Base-by-base conservation (phyloP, 345 rosid species). In the Murraya koenigii region DNA sequence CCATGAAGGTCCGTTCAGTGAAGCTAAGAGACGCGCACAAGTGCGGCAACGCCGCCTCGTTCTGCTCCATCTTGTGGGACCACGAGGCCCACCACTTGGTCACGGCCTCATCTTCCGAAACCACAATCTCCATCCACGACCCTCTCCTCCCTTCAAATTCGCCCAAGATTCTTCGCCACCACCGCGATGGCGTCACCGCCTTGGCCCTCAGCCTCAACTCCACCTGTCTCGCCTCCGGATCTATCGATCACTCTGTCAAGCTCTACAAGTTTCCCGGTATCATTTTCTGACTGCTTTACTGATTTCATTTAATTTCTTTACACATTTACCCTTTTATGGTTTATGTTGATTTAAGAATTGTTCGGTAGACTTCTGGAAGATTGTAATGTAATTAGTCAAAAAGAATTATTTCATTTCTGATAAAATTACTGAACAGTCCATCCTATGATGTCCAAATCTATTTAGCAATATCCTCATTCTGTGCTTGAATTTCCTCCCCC, bases 251-350 rank as follows among this genome's bases (percentile, higher is more conserved):
- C 83, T 93, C 98, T 54, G 98, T 96, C 68, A 96, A 96, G 89
- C 97, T 96, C 88, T 96, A 91, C 91, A 94, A 87, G 79, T 96
- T 96, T 71, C 98, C 98, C n/a, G 85, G 98, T 93, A 85, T 52
- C 54, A 1, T 54, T 76, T 74, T 49, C 47, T 32, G 25, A 44
- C 49, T 44, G 5, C 49, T 13, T 13, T 3, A 44, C 15, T 44
- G 49, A 0, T 44, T 44, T 44, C 13, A 13, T 44, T 13, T 13
- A 11, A 11, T 44, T 44, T 44, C 11, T 10, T 44, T 10, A 13
- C 49, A 44, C 49, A 13, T 1, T 44, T 44, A 13, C 49, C 5
- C 1, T 44, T 44, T 3, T 15, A 13, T 3, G 49, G 49, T 13
- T 44, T 44, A 44, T 44, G 49, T 44, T 44, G 49, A 44, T 44